A percentile compares a stretch with the other conserved stretches of the same genome.
Evolutionary conservation across 768 basidiomycete genomes (phyloP).

Genomic region (Porphyrellus cyaneotinctus): DNA sequence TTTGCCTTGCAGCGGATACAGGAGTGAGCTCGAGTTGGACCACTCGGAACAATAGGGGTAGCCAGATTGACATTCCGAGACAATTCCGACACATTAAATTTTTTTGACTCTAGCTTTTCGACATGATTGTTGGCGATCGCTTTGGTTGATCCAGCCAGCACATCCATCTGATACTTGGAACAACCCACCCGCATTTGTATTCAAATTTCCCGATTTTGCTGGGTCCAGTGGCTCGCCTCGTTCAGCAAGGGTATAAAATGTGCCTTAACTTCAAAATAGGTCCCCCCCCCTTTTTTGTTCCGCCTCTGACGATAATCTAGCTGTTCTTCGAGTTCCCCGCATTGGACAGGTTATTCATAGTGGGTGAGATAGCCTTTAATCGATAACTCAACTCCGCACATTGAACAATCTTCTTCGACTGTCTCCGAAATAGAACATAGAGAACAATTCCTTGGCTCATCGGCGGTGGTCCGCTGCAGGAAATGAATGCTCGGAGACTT

Average conservation of each 20-base stretch:
- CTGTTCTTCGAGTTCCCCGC: constrained; percentile 13
- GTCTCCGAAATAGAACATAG: neutral
- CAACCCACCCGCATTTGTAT: neutral
- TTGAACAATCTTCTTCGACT: neutral
- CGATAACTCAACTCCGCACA: constrained; percentile 15
- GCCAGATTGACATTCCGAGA: constrained; percentile 1
- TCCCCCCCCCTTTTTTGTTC: neutral
- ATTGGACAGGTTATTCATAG: constrained; percentile 17
- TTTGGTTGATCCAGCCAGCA: neutral
- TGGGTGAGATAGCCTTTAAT: constrained; percentile 23
- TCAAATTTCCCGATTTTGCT: neutral
- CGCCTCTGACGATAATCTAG: constrained; percentile 7
- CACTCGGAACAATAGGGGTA: no score
- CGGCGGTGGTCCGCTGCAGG: neutral
- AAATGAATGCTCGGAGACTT: neutral
- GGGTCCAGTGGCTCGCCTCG: neutral
- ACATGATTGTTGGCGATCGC: constrained; percentile 4
- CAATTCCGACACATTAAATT: neutral
- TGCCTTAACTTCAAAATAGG: constrained; percentile 3
- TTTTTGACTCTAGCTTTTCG: neutral
- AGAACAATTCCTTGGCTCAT: neutral
- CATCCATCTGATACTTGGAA: neutral
- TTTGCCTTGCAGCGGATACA: neutral
- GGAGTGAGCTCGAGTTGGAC: no score
- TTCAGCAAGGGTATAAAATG: constrained; percentile 12